These are phyloP conservation scores for Alternaria novae-zelandiae DNA, from an alignment of 2,329 filamentous ascomycete genomes.

Conservation along the genomic window DNA sequence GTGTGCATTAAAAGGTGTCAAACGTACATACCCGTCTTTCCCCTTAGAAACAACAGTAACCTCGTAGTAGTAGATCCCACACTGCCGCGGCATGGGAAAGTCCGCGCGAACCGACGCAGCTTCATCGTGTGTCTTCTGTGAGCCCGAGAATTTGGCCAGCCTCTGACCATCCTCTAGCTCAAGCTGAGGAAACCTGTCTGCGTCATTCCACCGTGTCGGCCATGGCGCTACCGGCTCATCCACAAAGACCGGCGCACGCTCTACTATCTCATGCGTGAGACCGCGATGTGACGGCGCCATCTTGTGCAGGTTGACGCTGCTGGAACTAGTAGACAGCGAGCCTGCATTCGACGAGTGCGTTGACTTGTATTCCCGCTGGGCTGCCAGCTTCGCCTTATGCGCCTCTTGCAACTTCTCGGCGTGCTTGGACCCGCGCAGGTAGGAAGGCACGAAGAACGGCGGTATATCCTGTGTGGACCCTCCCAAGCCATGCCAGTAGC, in stretches of 20 bases:
- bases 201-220: slow-evolving; percentile 81
- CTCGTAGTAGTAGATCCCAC: slow-evolving; percentile 95
- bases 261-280: slow-evolving; percentile 83
- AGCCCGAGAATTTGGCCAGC: slow-evolving; percentile 68
- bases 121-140: slow-evolving; percentile 69
- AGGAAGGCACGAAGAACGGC: slow-evolving; percentile 81
- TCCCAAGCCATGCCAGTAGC: slow-evolving; percentile 38
- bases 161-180: slow-evolving; percentile 77
- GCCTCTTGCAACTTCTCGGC: slow-evolving; percentile 76
- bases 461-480: slow-evolving; percentile 41
- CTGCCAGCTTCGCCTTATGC: slow-evolving; percentile 65
- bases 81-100: slow-evolving; percentile 84
- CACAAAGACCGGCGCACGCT: slow-evolving; percentile 67
- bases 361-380: slow-evolving; percentile 53
- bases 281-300: slow-evolving; percentile 73
- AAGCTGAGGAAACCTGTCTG: slow-evolving; percentile 74
- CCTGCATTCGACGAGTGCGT: slow-evolving; percentile 54
- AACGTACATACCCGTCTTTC: slow-evolving; percentile 66
- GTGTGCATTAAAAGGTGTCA: slow-evolving; percentile 30
- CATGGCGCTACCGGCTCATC: slow-evolving; percentile 73
- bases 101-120: slow-evolving; percentile 84
- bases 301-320: slow-evolving; percentile 65
- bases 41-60: slow-evolving; percentile 69
- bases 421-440: slow-evolving; percentile 79
- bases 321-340: slow-evolving; percentile 62